Conservation (phyloP, 192 early-diverging fungal species). For the Coemansia sp. region DNA sequence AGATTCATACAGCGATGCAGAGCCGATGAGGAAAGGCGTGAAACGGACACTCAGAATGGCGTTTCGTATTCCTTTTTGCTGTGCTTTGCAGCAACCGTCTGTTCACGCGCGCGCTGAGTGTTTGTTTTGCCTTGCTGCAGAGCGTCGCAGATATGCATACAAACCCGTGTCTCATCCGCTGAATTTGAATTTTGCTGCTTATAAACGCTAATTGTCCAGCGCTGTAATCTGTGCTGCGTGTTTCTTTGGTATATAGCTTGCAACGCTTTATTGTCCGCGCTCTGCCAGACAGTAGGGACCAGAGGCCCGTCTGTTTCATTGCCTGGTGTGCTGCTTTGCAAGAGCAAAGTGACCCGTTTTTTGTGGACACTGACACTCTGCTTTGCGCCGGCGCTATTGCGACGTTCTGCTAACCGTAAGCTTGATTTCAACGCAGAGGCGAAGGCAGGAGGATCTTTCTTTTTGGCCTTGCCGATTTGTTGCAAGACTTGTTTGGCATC, state of each 20-base stretch:
- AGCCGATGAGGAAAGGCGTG: not conserved
- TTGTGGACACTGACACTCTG: not conserved
- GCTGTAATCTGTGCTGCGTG: not conserved
- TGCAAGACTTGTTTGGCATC: not conserved
- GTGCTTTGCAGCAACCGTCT: not conserved
- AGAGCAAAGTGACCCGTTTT: not conserved
- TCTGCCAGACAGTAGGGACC: constrained; percentile 2
- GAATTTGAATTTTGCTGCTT: not conserved
- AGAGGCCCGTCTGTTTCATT: constrained; percentile 1
- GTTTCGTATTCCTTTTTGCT: not conserved
- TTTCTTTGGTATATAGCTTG: constrained; percentile 1
- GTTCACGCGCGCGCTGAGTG: not conserved
- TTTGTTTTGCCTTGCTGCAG: not conserved
- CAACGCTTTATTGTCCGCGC: not conserved
- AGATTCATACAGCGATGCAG: not conserved
- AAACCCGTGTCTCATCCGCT: not conserved
- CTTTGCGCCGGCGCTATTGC: not conserved
- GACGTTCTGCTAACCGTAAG: not conserved
- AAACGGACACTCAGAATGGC: not conserved
- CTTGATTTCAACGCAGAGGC: not conserved
- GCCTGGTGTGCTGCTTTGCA: not conserved
- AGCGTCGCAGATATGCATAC: not conserved
- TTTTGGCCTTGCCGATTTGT: not conserved
- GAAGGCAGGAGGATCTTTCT: not conserved
- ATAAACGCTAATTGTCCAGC: not conserved